Percentiles rank a stretch among this genome's conserved stretches.
These are phyloP conservation scores for Ophiocordyceps camponoti-leonardi DNA, from an alignment of 2,329 filamentous ascomycete genomes.

Conservation along the genomic window DNA sequence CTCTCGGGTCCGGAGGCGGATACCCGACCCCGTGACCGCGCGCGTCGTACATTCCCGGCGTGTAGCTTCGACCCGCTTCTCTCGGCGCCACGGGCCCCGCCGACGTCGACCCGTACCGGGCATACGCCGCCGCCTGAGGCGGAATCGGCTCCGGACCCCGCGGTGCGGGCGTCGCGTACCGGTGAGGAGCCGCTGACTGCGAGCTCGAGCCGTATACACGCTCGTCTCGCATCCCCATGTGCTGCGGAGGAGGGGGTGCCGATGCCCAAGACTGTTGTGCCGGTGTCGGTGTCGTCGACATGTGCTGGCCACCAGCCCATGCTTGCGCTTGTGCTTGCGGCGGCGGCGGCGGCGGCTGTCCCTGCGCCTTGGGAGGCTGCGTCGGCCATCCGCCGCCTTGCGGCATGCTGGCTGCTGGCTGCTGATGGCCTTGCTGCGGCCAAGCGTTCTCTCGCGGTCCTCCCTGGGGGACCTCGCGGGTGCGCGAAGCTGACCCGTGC, in stretches of 20 bases:
- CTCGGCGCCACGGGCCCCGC: constrained; percentile 22
- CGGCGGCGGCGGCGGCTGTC: constrained; percentile 12
- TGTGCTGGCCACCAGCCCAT: constrained; percentile 15
- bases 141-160: constrained; percentile 24
- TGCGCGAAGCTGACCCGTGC: constrained; percentile 25
- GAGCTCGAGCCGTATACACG: constrained; percentile 16
- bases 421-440: constrained; percentile 11
- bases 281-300: constrained; percentile 13
- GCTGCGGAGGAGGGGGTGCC: constrained; percentile 15
- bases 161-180: constrained; percentile 19
- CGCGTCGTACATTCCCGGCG: constrained; percentile 24
- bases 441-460: constrained; percentile 19
- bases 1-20: constrained; percentile 14
- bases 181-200: constrained; percentile 16
- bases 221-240: constrained; percentile 20
- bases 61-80: constrained; percentile 27
- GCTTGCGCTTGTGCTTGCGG: constrained; percentile 15
- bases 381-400: constrained; percentile 11
- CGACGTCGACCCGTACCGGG: constrained; percentile 26
- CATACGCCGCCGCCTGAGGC: constrained; percentile 20
- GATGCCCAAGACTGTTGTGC: constrained; percentile 14
- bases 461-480: constrained; percentile 22
- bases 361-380: constrained; percentile 16
- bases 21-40: constrained; percentile 19
- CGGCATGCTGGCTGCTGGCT: constrained; percentile 3